Conservation (phyloP, 345 rosid genomes). For the Camelina neglecta region DNA sequence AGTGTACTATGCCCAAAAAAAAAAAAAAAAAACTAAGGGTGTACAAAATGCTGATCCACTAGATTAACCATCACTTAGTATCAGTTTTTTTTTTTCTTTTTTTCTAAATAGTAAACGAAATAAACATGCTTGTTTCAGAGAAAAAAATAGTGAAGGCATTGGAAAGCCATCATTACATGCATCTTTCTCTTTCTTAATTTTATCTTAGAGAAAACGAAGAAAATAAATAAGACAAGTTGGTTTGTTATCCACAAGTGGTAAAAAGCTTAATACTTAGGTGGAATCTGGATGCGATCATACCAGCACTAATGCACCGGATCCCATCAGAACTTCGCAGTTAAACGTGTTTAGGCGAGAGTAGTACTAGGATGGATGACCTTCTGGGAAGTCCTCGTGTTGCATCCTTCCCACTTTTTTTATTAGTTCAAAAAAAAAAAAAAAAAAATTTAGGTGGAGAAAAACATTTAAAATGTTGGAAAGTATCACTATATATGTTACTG, state of each 20-base stretch:
- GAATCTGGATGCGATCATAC: no score
- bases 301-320: no score
- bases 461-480: not conserved
- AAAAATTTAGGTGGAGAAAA: not conserved
- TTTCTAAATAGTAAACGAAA: constrained; percentile 19
- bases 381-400: no score
- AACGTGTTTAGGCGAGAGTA: no score
- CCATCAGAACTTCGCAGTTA: no score
- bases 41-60: constrained; percentile 3
- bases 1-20: no score
- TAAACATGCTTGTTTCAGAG: constrained; percentile 10
- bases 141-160: not conserved
- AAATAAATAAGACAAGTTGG: not conserved
- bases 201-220: constrained; percentile 14
- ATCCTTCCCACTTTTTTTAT: no score
- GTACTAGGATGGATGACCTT: no score
- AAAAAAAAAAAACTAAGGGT: no score
- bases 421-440: no score
- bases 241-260: constrained; percentile 13
- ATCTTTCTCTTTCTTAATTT: constrained; percentile 18
- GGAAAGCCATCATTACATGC: not conserved
- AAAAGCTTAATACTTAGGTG: not conserved
- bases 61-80: not conserved
- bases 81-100: not conserved
- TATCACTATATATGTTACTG: constrained; percentile 7